Percentiles rank a stretch among this genome's conserved stretches.
Evolutionary conservation across 2,329 filamentous ascomycete genomes (phyloP).

Genomic region (Fusarium lyarnte): DNA sequence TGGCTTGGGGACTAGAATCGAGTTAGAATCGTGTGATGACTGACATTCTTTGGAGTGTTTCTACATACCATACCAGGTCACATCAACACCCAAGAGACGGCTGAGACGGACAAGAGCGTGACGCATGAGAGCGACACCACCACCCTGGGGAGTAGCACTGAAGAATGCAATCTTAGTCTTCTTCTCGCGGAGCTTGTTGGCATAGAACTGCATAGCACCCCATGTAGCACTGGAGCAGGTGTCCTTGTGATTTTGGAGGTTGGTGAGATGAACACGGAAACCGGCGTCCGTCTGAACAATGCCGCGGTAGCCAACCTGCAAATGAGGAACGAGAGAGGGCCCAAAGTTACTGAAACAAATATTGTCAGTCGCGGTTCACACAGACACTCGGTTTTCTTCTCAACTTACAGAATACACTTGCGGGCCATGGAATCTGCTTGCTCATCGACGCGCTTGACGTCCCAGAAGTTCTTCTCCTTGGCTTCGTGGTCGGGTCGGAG

Average conservation of each 20-base stretch:
- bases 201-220: slow-evolving; percentile 71
- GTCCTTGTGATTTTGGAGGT: slow-evolving; percentile 65
- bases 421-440: slow-evolving; percentile 83
- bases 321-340: slow-evolving; percentile 73
- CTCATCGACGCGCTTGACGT: slow-evolving; percentile 74
- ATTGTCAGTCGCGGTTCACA: neutral
- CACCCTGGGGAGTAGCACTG: slow-evolving; percentile 83
- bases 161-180: slow-evolving; percentile 80
- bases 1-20: slow-evolving; percentile 73
- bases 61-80: slow-evolving; percentile 74
- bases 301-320: slow-evolving; percentile 74
- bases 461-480: slow-evolving; percentile 58
- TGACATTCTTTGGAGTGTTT: neutral
- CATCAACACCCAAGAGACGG: slow-evolving; percentile 71
- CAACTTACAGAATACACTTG: slow-evolving; percentile 75
- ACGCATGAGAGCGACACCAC: slow-evolving; percentile 83
- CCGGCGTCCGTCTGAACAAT: slow-evolving; percentile 76
- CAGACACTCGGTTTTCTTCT: neutral
- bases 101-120: slow-evolving; percentile 80
- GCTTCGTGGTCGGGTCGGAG: slow-evolving; percentile 61
- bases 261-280: slow-evolving; percentile 68
- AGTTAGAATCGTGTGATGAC: neutral
- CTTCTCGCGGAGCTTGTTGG: slow-evolving; percentile 67
- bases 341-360: slow-evolving; percentile 69
- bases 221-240: slow-evolving; percentile 72